A percentile compares a stretch with the other conserved stretches of the same genome.
Evolutionary conservation across 495 filamentous ascomycete genomes (phyloP).

Genomic region (Lentithecium fluviatile): DNA sequence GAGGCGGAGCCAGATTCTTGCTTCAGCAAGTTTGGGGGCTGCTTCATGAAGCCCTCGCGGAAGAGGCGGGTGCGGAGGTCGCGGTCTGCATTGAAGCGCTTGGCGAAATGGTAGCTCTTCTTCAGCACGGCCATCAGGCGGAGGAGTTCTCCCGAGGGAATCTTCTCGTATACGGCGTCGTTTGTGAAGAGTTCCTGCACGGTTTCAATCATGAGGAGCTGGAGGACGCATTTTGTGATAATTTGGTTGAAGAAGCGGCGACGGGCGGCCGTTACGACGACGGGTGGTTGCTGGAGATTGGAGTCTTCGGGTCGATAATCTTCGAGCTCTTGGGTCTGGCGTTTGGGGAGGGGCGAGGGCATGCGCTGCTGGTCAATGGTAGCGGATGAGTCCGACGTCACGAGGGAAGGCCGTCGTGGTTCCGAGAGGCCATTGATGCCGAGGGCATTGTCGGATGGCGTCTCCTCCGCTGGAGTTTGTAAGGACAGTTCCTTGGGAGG

Average conservation of each 20-base stretch:
- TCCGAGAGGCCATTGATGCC: constrained; percentile 43
- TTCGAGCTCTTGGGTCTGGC: constrained; percentile 61
- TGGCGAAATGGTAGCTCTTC: constrained; percentile 92
- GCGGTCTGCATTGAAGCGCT: constrained; percentile 95
- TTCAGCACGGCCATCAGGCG: constrained; percentile 91
- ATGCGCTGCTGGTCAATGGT: constrained; percentile 19
- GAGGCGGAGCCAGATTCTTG: constrained; percentile 90
- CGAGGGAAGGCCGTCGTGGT: constrained; percentile 32
- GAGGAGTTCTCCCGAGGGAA: constrained; percentile 82
- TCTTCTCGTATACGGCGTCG: constrained; percentile 89
- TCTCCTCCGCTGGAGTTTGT: constrained; percentile 34
- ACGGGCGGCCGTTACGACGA: constrained; percentile 86
- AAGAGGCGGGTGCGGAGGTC: constrained; percentile 91
- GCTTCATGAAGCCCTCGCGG: constrained; percentile 99
- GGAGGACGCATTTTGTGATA: constrained; percentile 97
- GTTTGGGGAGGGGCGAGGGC: constrained; percentile 36
- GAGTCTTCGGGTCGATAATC: constrained; percentile 75
- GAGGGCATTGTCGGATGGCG: constrained; percentile 37
- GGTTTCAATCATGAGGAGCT: constrained; percentile 98
- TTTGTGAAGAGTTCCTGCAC: constrained; percentile 98
- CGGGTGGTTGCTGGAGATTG: constrained; percentile 75
- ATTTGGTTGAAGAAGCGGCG: constrained; percentile 99
- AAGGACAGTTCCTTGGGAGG: constrained; percentile 31
- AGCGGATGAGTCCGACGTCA: constrained; percentile 21
- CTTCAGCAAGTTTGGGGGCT: constrained; percentile 97